Conservation (phyloP, 768 basidiomycete species). For the Lactarius vividus region DNA sequence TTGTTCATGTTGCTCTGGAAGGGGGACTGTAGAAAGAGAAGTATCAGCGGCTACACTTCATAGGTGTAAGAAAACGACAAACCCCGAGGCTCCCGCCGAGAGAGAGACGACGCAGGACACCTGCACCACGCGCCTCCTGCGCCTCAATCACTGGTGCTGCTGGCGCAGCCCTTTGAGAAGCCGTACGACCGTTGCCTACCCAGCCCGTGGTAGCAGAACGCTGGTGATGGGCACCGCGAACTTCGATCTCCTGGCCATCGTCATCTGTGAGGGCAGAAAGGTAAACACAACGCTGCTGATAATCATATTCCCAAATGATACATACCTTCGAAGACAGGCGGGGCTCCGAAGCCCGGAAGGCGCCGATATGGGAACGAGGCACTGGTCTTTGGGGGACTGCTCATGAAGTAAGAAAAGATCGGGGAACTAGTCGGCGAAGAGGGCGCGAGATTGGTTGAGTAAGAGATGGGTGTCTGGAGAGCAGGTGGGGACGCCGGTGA, state of each 20-base stretch:
- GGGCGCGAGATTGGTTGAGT: constrained; percentile 14
- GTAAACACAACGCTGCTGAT: not conserved
- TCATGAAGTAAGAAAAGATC: constrained; percentile 26
- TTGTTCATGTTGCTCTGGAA: constrained; percentile 10
- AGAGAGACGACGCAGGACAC: constrained; percentile 72
- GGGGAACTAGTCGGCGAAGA: constrained; percentile 26
- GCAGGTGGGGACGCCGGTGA: constrained; percentile 20
- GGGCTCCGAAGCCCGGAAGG: constrained; percentile 11
- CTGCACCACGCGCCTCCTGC: constrained; percentile 59
- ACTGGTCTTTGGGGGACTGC: constrained; percentile 19
- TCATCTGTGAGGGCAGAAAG: constrained; percentile 14
- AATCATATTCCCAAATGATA: not conserved
- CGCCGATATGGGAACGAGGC: constrained; percentile 23
- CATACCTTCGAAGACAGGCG: constrained; percentile 28
- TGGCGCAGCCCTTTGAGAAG: constrained; percentile 34
- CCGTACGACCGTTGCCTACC: constrained; percentile 49
- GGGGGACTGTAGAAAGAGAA: constrained; percentile 23
- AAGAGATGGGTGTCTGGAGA: constrained; percentile 23
- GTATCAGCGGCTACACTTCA: constrained; percentile 7
- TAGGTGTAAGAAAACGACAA: constrained; percentile 30
- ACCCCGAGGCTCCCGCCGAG: constrained; percentile 64
- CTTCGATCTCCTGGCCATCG: constrained; percentile 20
- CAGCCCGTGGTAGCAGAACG: constrained; percentile 61
- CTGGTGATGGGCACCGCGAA: constrained; percentile 12
- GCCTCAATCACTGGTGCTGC: constrained; percentile 42